Evolutionary conservation across 805 yeast species (phyloP), one percentile per base, ranked within the genome.

Genomic region (Suhomyces pyralidae): DNA sequence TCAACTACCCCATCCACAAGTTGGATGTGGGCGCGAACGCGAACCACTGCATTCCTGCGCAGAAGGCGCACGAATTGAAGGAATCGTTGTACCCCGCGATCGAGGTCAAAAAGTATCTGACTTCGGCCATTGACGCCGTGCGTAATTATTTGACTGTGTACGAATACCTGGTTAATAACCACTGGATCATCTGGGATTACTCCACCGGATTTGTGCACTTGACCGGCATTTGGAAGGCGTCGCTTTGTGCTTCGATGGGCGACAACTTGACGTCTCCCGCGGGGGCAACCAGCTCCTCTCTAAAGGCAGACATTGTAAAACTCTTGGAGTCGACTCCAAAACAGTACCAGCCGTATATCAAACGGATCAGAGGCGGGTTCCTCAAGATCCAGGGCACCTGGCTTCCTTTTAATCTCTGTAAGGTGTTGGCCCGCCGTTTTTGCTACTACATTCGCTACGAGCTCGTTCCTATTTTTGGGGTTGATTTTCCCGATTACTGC

Each of bases 341-440:
- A 50, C 83, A 83, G 60, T 74, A 84, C 50, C 89, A 82, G 58
- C 81, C 78, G 15, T 79, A 77, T 42, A 78, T 86, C 51, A 82
- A 82, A 60, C 80, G 97, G 48, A 90, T 91, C 14, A 75, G 97
- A 51, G 97, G 97, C 46, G 97, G 97, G 2, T 90, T 83, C 61
- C 78, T 91, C 58, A 90, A 90, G 73, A 90, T 92, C 58, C 97
- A 91, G 71, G 97, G 97, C 3, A 90, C 97, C 7, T 92, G 97
- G 97, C 70, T 90, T 40, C 93, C 96, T 1, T 86, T 70, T 62
- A 80, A 79, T 8, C 74, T 88, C 48, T 90, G 96, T 22, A 78
- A 77, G 54, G 70, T 80, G 30, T 72, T 91, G 50, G 93, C 96
- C 3, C 67, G 81, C 32, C 80, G 86, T 49, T 88, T 90, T 61